Conservation (phyloP, 2,329 filamentous ascomycete species). For the Dichotomopilus funicola region DNA sequence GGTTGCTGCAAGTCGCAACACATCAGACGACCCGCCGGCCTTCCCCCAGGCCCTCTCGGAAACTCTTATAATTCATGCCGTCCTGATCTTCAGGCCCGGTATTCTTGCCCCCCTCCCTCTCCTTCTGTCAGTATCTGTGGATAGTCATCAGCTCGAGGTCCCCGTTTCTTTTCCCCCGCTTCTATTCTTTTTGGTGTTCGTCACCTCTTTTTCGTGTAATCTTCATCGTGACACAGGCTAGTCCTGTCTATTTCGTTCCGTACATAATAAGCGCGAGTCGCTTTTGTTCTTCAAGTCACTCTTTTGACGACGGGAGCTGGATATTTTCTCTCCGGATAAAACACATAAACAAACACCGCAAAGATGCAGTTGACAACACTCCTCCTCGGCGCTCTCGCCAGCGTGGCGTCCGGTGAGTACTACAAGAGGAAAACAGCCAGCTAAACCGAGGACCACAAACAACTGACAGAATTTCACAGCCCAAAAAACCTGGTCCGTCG, state of each 20-base stretch:
- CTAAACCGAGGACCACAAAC: not conserved
- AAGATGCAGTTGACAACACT: constrained; percentile 50
- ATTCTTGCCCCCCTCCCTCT: constrained; percentile 16
- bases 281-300: constrained; percentile 27
- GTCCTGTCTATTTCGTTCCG: constrained; percentile 33
- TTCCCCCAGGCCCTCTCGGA: constrained; percentile 22
- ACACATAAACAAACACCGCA: constrained; percentile 21
- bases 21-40: constrained; percentile 34
- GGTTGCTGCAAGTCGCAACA: too few species aligned
- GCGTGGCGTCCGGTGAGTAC: constrained; percentile 38
- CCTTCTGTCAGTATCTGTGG: constrained; percentile 23
- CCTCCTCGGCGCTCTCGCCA: constrained; percentile 41
- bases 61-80: constrained; percentile 38
- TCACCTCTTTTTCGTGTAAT: constrained; percentile 22
- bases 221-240: constrained; percentile 37
- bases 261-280: constrained; percentile 38
- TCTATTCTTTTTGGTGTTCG: constrained; percentile 22
- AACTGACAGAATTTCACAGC: constrained; percentile 11
- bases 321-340: constrained; percentile 14
- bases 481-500: constrained; percentile 46
- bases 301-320: constrained; percentile 26
- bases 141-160: constrained; percentile 16
- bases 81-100: constrained; percentile 21
- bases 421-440: not conserved
- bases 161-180: constrained; percentile 23